A percentile compares a stretch with the other conserved stretches of the same genome.
Conservation (phyloP, 176 grass and related monocot genomes). For the Rhynchospora pubera region DNA sequence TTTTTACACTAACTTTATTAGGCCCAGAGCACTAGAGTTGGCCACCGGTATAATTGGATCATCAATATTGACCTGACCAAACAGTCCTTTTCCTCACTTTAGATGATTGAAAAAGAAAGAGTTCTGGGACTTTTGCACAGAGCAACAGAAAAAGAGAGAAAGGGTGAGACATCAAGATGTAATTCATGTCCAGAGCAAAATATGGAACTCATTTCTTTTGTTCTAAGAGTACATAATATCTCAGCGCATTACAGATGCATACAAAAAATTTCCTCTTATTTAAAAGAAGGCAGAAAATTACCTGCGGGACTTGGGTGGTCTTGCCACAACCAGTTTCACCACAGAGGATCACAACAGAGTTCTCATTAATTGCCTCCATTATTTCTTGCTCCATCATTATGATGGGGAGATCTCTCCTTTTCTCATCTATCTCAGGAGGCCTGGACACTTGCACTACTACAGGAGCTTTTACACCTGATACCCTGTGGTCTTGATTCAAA, state of each 20-base stretch:
- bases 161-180: not conserved
- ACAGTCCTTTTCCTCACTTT: not conserved
- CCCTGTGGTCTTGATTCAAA: not conserved
- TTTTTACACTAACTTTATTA: too few relatives aligned
- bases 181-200: not conserved
- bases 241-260: not conserved
- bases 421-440: conserved; percentile 64
- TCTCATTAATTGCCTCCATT: conserved; percentile 98
- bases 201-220: not conserved
- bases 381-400: conserved; percentile 99
- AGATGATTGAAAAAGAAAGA: not conserved
- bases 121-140: not conserved
- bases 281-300: conserved; percentile 33
- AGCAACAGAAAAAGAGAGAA: not conserved
- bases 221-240: not conserved
- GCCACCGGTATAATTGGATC: too few relatives aligned
- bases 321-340: conserved; percentile 99
- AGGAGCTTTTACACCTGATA: conserved; percentile 35
- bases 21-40: too few relatives aligned
- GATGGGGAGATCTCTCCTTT: conserved; percentile 90
- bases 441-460: conserved; percentile 77
- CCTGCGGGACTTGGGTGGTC: conserved; percentile 98
- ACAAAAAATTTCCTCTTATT: not conserved
- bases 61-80: too few relatives aligned
- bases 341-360: conserved; percentile 81